These are phyloP conservation scores for Phoma sp. DNA, from an alignment of 2,329 filamentous ascomycete genomes.

Conservation along the genomic window DNA sequence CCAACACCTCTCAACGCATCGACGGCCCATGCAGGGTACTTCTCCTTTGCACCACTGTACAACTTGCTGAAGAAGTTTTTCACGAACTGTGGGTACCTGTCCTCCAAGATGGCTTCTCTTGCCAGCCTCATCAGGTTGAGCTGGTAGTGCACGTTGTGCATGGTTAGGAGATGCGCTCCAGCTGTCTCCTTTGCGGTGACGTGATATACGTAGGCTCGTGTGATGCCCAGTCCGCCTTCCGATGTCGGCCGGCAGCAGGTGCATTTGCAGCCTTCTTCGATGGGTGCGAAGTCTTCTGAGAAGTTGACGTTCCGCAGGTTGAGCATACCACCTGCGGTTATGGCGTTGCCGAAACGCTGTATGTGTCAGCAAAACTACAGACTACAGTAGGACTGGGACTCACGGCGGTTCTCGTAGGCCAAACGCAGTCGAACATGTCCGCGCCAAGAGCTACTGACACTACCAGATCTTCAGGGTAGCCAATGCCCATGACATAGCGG, in stretches of 20 bases:
- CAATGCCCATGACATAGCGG: conserved; percentile 99
- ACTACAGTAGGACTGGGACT: conserved; percentile 26
- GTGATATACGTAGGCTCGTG: conserved; percentile 89
- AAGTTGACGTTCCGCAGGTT: conserved; percentile 82
- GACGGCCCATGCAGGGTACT: conserved; percentile 85
- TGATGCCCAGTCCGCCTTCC: conserved; percentile 79
- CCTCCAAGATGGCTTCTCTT: conserved; percentile 80
- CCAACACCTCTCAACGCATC: conserved; percentile 79
- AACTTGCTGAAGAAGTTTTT: conserved; percentile 77
- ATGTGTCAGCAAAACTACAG: conserved; percentile 5
- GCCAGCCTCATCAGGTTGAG: conserved; percentile 80
- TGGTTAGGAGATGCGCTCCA: conserved; percentile 82
- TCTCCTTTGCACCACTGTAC: conserved; percentile 67
- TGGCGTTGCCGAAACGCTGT: conserved; percentile 87
- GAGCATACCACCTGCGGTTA: conserved; percentile 81
- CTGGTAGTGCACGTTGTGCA: conserved; percentile 96
- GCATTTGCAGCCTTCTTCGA: conserved; percentile 85
- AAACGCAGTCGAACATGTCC: conserved; percentile 99
- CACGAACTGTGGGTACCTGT: conserved; percentile 80
- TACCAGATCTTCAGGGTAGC: conserved; percentile 94
- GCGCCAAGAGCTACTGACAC: conserved; percentile 93
- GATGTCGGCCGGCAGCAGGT: conserved; percentile 72
- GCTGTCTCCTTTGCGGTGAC: conserved; percentile 94
- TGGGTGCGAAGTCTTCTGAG: conserved; percentile 79
- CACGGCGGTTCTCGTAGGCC: conserved; percentile 91